A percentile compares a stretch with the other conserved stretches of the same genome.
Conservation (phyloP, 78 protist genomes). For the Polysphondylium violaceum region DNA sequence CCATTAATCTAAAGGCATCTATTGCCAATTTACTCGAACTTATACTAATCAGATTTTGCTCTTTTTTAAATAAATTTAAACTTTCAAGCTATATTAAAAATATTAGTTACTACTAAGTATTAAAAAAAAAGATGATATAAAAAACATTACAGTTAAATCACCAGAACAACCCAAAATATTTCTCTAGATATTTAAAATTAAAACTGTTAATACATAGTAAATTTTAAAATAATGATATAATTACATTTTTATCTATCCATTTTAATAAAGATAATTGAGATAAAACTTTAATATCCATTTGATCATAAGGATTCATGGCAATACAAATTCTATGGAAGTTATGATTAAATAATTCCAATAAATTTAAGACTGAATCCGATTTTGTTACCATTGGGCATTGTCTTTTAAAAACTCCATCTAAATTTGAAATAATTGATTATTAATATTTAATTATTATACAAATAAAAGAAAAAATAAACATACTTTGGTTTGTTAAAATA, state of each 20-base stretch:
- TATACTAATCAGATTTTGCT: slow-evolving; percentile 23
- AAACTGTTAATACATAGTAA: not conserved
- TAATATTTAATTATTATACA: not conserved
- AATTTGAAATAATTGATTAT: not conserved
- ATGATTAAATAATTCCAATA: slow-evolving; percentile 29
- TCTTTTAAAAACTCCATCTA: slow-evolving; percentile 17
- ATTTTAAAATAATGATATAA: not conserved
- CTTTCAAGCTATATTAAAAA: not conserved
- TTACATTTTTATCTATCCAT: slow-evolving; percentile 63
- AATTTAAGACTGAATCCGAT: slow-evolving; percentile 10
- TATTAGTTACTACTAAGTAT: not conserved
- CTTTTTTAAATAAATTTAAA: slow-evolving; percentile 10
- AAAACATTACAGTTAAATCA: slow-evolving; percentile 29
- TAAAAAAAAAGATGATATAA: not conserved
- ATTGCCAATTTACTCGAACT: slow-evolving; percentile 30
- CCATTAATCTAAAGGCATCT: slow-evolving; percentile 62
- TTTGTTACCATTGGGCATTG: slow-evolving; percentile 34
- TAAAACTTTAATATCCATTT: slow-evolving; percentile 37
- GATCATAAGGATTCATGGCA: slow-evolving; percentile 5
- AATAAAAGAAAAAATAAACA: not conserved
- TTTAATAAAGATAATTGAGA: slow-evolving; percentile 47
- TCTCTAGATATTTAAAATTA: not conserved
- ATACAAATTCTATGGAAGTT: slow-evolving; percentile 54
- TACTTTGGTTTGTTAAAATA: slow-evolving; percentile 22
- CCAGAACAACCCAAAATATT: slow-evolving; percentile 16